Conservation (phyloP, 176 grass and related monocot species). For the Oropetium thomaeum region DNA sequence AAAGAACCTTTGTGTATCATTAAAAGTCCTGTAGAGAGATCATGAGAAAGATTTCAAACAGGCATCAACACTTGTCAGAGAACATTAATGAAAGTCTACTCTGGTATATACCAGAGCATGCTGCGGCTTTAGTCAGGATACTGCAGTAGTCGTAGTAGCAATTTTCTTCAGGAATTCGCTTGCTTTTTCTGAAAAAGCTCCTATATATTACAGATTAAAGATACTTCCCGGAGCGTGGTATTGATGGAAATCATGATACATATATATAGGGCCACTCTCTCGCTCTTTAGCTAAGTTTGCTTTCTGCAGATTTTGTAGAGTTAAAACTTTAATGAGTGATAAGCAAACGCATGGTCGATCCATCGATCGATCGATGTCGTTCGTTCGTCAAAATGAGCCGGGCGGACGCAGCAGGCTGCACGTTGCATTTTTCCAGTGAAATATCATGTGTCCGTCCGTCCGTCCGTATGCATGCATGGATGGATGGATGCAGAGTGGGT, state of each 20-base stretch:
- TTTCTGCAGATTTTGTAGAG: conserved; percentile 8
- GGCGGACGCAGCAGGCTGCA: neutral
- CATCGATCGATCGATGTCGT: neutral
- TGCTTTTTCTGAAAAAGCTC: conserved; percentile 30
- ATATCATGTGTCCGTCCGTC: conserved; percentile 52
- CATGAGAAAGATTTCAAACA: conserved; percentile 28
- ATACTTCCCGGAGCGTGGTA: conserved; percentile 41
- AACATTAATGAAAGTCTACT: conserved; percentile 31
- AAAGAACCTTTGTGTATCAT: conserved; percentile 40
- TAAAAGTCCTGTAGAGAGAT: conserved; percentile 15
- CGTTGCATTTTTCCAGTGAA: conserved; percentile 53
- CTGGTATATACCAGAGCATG: conserved; percentile 21
- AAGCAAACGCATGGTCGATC: neutral
- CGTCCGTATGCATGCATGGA: too few relatives aligned
- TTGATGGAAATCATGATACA: conserved; percentile 50
- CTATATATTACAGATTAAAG: conserved; percentile 42
- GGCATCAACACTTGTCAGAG: conserved; percentile 38
- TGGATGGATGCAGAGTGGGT: conserved; percentile 22
- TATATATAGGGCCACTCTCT: conserved; percentile 24
- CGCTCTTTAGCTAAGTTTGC: conserved; percentile 15
- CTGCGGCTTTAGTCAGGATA: conserved; percentile 25
- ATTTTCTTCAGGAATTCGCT: conserved; percentile 25
- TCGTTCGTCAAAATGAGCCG: conserved; percentile 20
- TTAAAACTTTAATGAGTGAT: neutral
- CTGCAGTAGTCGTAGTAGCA: neutral